A percentile compares a stretch with the other conserved stretches of the same genome.
Evolutionary conservation across 352 stramenopile species (phyloP).

Genomic region (Globisporangium spiculum): DNA sequence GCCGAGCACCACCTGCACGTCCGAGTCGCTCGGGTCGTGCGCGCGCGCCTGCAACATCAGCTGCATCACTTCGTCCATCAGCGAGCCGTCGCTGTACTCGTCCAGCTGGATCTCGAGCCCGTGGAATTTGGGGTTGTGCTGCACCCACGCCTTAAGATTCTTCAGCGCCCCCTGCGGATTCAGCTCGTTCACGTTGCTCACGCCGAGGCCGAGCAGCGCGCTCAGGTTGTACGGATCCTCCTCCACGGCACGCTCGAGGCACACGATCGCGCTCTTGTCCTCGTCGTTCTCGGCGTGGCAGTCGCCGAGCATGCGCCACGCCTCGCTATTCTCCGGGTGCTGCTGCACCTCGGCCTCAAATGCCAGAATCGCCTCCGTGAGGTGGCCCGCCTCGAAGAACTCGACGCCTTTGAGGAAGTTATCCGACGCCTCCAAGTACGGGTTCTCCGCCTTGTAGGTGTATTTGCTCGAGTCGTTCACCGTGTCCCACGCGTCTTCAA

Average conservation of each 20-base stretch:
- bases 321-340: slow-evolving; percentile 91
- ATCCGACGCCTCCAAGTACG: slow-evolving; percentile 55
- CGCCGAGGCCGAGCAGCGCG: slow-evolving; percentile 90
- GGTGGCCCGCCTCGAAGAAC: slow-evolving; percentile 89
- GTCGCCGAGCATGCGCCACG: slow-evolving; percentile 93
- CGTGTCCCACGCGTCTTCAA: slow-evolving; percentile 75
- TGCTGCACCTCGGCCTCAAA: slow-evolving; percentile 96
- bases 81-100: slow-evolving; percentile 85
- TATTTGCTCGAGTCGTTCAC: slow-evolving; percentile 52
- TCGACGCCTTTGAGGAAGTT: slow-evolving; percentile 73
- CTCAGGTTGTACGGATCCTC: slow-evolving; percentile 95
- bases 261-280: slow-evolving; percentile 94
- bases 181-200: slow-evolving; percentile 97
- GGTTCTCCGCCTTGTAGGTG: slow-evolving; percentile 75
- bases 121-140: slow-evolving; percentile 97
- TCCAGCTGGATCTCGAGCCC: slow-evolving; percentile 88
- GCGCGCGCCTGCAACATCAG: slow-evolving; percentile 90
- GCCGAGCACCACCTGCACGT: slow-evolving; percentile 91
- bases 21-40: slow-evolving; percentile 70
- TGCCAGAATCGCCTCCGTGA: slow-evolving; percentile 91
- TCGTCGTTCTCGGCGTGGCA: slow-evolving; percentile 97
- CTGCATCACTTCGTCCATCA: slow-evolving; percentile 94
- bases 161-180: slow-evolving; percentile 91
- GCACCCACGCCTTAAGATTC: slow-evolving; percentile 95
- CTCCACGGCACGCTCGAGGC: slow-evolving; percentile 91